Percentiles rank a stretch among this genome's conserved stretches.
Evolutionary conservation across 208 protist species (phyloP).

Genomic region (Leishmania gerbilli): DNA sequence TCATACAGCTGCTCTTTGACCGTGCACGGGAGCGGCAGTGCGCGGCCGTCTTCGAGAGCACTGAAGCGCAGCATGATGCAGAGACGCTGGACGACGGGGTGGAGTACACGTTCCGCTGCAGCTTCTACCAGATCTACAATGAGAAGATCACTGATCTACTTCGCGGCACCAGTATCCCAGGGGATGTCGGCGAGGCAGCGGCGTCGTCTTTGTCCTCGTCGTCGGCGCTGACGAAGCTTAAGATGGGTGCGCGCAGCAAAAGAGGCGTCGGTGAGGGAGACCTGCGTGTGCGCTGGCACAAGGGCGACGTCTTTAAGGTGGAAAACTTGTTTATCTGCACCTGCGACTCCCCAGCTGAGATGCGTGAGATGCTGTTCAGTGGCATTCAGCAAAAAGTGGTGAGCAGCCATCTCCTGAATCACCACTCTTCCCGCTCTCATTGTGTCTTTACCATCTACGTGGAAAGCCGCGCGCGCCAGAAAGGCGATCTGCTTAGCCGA

Average conservation of each 20-base stretch:
- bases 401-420: constrained; percentile 85
- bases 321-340: constrained; percentile 89
- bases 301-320: constrained; percentile 76
- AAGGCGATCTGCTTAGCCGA: constrained; percentile 39
- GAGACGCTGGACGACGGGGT: constrained; percentile 29
- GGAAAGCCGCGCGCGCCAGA: constrained; percentile 37
- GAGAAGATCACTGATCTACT: constrained; percentile 88
- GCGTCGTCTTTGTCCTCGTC: background rate
- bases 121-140: constrained; percentile 93
- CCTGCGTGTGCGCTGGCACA: constrained; percentile 64
- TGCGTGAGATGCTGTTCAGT: constrained; percentile 75
- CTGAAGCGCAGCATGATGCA: background rate
- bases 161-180: constrained; percentile 20
- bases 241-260: background rate
- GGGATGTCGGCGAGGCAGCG: constrained; percentile 2
- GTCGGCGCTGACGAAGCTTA: background rate
- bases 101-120: constrained; percentile 77
- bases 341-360: constrained; percentile 62
- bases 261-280: constrained; percentile 21
- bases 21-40: constrained; percentile 48
- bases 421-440: constrained; percentile 93
- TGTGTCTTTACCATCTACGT: constrained; percentile 91
- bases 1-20: constrained; percentile 85
- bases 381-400: constrained; percentile 81
- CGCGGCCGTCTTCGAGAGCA: constrained; percentile 7